A percentile compares a stretch with the other conserved stretches of the same genome.
These are phyloP conservation scores for Hypoxylon sp. DNA, from an alignment of 2,329 filamentous ascomycete genomes.

Conservation along the genomic window DNA sequence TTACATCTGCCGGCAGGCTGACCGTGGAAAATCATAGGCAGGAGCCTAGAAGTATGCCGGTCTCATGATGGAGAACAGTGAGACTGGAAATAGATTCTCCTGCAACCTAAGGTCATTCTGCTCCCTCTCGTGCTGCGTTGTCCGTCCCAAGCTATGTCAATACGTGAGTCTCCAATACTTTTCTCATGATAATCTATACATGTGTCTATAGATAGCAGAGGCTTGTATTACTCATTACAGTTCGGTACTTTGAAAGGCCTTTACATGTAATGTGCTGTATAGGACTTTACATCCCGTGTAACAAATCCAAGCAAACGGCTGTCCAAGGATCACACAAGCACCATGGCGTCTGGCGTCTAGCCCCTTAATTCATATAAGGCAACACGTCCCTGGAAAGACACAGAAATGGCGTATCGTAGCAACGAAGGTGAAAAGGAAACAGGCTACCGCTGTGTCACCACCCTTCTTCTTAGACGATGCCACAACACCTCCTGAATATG, in stretches of 20 bases:
- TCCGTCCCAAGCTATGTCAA: neutral
- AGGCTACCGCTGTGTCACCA: conserved; percentile 13
- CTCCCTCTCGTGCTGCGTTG: neutral
- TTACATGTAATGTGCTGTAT: neutral
- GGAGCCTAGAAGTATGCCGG: neutral
- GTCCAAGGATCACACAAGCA: neutral
- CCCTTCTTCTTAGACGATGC: neutral
- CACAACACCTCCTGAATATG: neutral
- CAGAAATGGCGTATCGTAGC: neutral
- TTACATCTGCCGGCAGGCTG: conserved; percentile 4
- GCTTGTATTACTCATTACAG: neutral
- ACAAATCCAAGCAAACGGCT: neutral
- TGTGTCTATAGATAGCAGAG: conserved; percentile 1
- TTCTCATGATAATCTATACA: neutral
- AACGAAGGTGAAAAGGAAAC: neutral
- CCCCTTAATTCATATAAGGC: conserved; percentile 3
- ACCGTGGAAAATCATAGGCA: neutral
- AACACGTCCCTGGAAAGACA: neutral
- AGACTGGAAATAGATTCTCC: conserved; percentile 8
- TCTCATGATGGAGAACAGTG: neutral
- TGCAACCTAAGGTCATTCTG: neutral
- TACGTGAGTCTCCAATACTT: neutral
- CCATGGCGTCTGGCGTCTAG: neutral
- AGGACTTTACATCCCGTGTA: neutral
- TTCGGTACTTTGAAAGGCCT: neutral